Evolutionary conservation across 1,284 basidiomycete genomes (phyloP).

Genomic region (Vanrija sp.): DNA sequence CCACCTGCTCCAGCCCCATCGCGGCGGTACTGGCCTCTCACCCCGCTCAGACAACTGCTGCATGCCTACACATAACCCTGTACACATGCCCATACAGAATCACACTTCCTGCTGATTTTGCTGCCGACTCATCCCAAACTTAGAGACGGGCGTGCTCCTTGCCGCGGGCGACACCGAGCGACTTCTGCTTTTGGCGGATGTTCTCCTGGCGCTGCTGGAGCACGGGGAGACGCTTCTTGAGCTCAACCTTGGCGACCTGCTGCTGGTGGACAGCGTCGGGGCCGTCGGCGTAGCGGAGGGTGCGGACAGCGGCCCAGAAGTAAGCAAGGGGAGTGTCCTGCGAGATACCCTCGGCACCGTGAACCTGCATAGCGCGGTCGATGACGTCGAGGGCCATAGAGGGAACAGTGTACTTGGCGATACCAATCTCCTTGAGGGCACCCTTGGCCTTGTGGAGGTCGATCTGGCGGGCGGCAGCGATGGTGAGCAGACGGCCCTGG

Average conservation of each 20-base stretch:
- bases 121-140: no score
- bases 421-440: constrained; percentile 93
- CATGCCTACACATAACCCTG: no score
- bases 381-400: constrained; percentile 80
- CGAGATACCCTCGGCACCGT: constrained; percentile 89
- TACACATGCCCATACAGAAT: no score
- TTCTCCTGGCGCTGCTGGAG: constrained; percentile 11
- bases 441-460: constrained; percentile 87
- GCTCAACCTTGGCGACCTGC: constrained; percentile 83
- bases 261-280: constrained; percentile 94
- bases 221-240: constrained; percentile 51
- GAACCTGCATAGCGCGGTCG: constrained; percentile 90
- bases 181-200: constrained; percentile 4
- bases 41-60: no score
- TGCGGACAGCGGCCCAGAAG: constrained; percentile 75
- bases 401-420: constrained; percentile 95
- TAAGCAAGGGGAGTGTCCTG: constrained; percentile 82
- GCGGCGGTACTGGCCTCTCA: no score
- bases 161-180: constrained; percentile 6
- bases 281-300: constrained; percentile 85
- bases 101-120: no score
- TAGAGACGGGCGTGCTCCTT: no score
- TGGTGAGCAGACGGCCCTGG: constrained; percentile 74
- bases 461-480: constrained; percentile 91
- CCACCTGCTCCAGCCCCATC: no score